Base-by-base conservation (phyloP, 2,329 filamentous ascomycete species). In the Diaporthe caulivora region DNA sequence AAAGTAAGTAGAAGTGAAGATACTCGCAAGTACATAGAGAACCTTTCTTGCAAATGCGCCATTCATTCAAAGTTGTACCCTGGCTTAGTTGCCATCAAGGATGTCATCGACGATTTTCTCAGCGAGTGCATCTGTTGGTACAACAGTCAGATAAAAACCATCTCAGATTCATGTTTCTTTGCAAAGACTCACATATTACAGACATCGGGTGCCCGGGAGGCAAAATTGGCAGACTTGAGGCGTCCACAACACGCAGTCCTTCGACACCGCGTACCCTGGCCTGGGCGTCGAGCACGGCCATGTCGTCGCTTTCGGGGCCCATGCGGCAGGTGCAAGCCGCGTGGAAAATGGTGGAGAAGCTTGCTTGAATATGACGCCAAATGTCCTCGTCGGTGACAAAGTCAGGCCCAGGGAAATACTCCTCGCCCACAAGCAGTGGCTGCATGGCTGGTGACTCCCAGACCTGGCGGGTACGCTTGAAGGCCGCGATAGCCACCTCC, bases 331-430 rank as follows among this genome's bases (percentile, higher is more conserved):
- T 82, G 15, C 79, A 78, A 1, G 78, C 72, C 0, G 81, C 79
- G 76, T 85, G 82, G 72, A 77, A 82, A 10, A 83, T 72, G 0
- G 79, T 79, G 68, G 77, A 79, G 29, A 81, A 72, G 11, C 29
- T 78, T 21, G 72, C 75, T 11, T 75, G 75, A 51, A 78, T 75
- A 58, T 78, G 57, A 10, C 76, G 74, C 76, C 82, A 71, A 40
- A 86, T 81, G 54, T 84, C 77, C 11, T 68, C 80, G 73, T 86
- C 82, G 0, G 78, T 82, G n/a, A 79, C 77, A 8, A 82, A 77
- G 21, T 80, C 74, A 0, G 40, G 34, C 2, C 83, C 84, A 0
- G 83, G 84, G 62, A 80, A 81, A 18, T 77, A 79, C 70, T 86
- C 84, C 8, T 34, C 54, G 21, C 65, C 57, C n/a, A 55, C 29